These are phyloP conservation scores for Pleurotus citrinopileatus DNA, from an alignment of 768 basidiomycete genomes.

Conservation along the genomic window DNA sequence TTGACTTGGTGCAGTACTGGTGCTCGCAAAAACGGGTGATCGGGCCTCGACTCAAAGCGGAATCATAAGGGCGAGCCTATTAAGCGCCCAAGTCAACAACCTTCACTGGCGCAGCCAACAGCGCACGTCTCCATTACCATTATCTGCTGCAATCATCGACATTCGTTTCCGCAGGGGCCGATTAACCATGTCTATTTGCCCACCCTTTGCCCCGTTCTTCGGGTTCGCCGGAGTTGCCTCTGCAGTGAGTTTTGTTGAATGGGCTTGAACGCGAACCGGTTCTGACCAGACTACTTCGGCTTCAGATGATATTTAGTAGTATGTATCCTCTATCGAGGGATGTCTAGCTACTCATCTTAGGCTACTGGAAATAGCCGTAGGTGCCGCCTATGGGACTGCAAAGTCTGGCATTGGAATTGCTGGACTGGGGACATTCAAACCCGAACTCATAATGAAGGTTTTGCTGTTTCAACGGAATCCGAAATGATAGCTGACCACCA, in stretches of 20 bases:
- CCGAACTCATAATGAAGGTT: conserved; percentile 98
- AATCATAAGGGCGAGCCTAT: too few relatives aligned
- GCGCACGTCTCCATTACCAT: not conserved
- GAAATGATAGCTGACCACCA: not conserved
- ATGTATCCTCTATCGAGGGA: conserved; percentile 31
- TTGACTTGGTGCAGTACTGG: too few relatives aligned
- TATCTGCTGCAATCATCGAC: not conserved
- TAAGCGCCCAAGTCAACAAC: not conserved
- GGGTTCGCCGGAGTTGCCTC: conserved; percentile 96
- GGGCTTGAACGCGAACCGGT: not conserved
- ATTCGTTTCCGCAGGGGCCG: not conserved
- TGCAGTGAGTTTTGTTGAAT: conserved; percentile 59
- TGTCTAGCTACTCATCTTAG: conserved; percentile 9
- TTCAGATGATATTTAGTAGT: conserved; percentile 96
- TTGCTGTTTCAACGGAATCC: conserved; percentile 14
- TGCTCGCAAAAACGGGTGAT: too few relatives aligned
- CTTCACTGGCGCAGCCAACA: too few relatives aligned
- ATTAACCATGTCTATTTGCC: conserved; percentile 62
- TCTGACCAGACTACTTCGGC: not conserved
- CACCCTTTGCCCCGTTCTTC: conserved; percentile 96
- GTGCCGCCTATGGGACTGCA: conserved; percentile 94
- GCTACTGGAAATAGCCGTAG: conserved; percentile 57
- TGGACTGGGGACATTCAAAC: conserved; percentile 89
- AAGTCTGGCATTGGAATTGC: conserved; percentile 98
- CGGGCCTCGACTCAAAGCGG: too few relatives aligned